Evolutionary conservation across 805 yeast genomes (phyloP).

Genomic region (Yarrowia sp.): DNA sequence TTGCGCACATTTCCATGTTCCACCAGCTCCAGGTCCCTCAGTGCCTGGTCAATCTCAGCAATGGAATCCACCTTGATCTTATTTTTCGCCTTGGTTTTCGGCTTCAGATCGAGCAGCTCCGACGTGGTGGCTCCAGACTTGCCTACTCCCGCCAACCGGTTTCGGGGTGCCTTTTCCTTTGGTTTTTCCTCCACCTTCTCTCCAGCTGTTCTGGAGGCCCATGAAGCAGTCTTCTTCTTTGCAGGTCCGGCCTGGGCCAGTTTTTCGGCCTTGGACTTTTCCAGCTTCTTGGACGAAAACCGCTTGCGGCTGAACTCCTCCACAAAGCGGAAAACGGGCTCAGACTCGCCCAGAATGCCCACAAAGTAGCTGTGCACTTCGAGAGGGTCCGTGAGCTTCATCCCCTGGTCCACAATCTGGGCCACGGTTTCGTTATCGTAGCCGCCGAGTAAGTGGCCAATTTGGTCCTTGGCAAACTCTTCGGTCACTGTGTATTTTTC

Average conservation of each 20-base stretch:
- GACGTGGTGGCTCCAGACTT: slow-evolving; percentile 1
- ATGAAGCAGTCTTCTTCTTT: background rate
- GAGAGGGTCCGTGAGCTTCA: slow-evolving; percentile 5
- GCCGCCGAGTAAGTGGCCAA: background rate
- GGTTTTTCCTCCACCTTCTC: background rate
- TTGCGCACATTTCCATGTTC: slow-evolving; percentile 29
- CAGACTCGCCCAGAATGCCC: background rate
- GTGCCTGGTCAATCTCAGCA: slow-evolving; percentile 62
- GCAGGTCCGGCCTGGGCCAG: slow-evolving; percentile 35
- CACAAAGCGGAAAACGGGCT: background rate
- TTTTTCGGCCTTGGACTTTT: slow-evolving; percentile 39
- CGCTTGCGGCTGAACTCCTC: slow-evolving; percentile 13
- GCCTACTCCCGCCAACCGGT: background rate
- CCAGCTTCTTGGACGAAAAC: slow-evolving; percentile 13
- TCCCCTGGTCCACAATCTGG: slow-evolving; percentile 1
- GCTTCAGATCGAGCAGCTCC: slow-evolving; percentile 3
- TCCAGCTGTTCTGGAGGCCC: slow-evolving; percentile 3
- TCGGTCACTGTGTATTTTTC: slow-evolving; percentile 16
- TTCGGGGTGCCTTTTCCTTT: background rate
- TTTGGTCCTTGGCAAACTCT: slow-evolving; percentile 3
- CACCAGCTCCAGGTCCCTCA: slow-evolving; percentile 50
- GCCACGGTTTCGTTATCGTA: slow-evolving; percentile 10
- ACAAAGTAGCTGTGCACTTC: slow-evolving; percentile 4
- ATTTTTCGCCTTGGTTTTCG: slow-evolving; percentile 7
- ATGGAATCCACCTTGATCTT: slow-evolving; percentile 52